phyloP scores from a whole-genome alignment of 805 yeast genomes.

The Pichia scutulata region DNA sequence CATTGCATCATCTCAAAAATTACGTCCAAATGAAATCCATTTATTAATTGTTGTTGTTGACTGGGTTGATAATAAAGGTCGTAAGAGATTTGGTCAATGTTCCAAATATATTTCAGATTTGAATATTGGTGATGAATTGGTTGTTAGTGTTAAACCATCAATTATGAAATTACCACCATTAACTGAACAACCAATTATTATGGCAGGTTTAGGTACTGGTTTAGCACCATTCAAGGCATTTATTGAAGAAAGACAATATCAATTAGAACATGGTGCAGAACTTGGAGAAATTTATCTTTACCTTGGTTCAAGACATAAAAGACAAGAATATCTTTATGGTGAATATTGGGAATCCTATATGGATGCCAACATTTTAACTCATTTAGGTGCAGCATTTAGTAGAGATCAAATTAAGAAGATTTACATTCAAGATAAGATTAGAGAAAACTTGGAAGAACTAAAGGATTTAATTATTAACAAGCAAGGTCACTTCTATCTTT shows the following conservation, averaged over 20 bases:
- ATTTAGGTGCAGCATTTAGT: slow-evolving; percentile 95
- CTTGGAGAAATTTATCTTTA: slow-evolving; percentile 85
- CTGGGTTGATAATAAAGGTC: slow-evolving; percentile 83
- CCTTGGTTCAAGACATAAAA: slow-evolving; percentile 91
- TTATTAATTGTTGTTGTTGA: slow-evolving; percentile 91
- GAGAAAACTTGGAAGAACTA: slow-evolving; percentile 64
- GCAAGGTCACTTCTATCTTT: slow-evolving; percentile 86
- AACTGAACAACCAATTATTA: slow-evolving; percentile 82
- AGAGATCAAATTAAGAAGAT: slow-evolving; percentile 95
- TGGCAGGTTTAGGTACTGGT: slow-evolving; percentile 98
- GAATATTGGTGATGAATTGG: slow-evolving; percentile 72
- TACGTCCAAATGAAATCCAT: slow-evolving; percentile 88
- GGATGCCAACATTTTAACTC: slow-evolving; percentile 86
- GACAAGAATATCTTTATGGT: slow-evolving; percentile 92
- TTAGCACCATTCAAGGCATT: slow-evolving; percentile 98
- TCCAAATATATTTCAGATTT: slow-evolving; percentile 84
- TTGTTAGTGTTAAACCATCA: slow-evolving; percentile 92
- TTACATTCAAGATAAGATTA: slow-evolving; percentile 89
- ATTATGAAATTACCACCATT: slow-evolving; percentile 93
- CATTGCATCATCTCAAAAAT: slow-evolving; percentile 90
- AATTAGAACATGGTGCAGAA: slow-evolving; percentile 76
- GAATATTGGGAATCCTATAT: slow-evolving; percentile 96
- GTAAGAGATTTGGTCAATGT: slow-evolving; percentile 88
- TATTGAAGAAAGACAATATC: slow-evolving; percentile 92
- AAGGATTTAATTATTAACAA: slow-evolving; percentile 71